Evolutionary conservation across 1,139 yeast species (phyloP), one percentile per base, ranked within the genome.

Genomic region (Blastobotrys capitulatus): DNA sequence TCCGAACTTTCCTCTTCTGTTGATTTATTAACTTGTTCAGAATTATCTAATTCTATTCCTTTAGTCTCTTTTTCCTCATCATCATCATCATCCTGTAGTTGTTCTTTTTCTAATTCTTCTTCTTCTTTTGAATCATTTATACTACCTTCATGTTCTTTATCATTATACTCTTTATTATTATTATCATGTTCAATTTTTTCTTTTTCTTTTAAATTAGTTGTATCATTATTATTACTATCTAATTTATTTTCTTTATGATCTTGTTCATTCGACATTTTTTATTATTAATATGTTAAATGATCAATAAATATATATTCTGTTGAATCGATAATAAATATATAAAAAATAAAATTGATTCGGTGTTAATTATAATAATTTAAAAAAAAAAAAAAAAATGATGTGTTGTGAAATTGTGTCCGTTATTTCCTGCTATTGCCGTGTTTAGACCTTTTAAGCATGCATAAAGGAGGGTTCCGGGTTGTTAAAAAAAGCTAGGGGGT

Each of bases 61-160:
- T n/a, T n/a, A n/a, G n/a, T n/a, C n/a, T n/a, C n/a, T n/a, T 42
- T 48, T 6, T 25, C 36, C 26, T 43, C 48, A 5, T 34, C 43
- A 19, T 35, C 44, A 19, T 40, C 39, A 22, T 20, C 53, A 16
- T 38, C 44, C 38, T n/a, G n/a, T n/a, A n/a, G n/a, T n/a, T n/a
- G n/a, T n/a, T n/a, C 42, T 40, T 16, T 29, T n/a, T 29, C 34
- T 29, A 29, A n/a, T 29, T 29, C n/a, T 29, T 29, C n/a, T 12
- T 29, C 34, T 12, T 29, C 34, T 12, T n/a, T n/a, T n/a, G n/a
- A n/a, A n/a, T n/a, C n/a, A n/a, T n/a, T n/a, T n/a, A n/a, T n/a
- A n/a, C n/a, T n/a, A n/a, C n/a, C n/a, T n/a, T n/a, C n/a, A n/a
- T n/a, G n/a, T n/a, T n/a, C n/a, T n/a, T n/a, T n/a, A n/a, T n/a